phyloP scores from a whole-genome alignment of 371 early-diverging fungal genomes.

The Mortierella polycephala region DNA sequence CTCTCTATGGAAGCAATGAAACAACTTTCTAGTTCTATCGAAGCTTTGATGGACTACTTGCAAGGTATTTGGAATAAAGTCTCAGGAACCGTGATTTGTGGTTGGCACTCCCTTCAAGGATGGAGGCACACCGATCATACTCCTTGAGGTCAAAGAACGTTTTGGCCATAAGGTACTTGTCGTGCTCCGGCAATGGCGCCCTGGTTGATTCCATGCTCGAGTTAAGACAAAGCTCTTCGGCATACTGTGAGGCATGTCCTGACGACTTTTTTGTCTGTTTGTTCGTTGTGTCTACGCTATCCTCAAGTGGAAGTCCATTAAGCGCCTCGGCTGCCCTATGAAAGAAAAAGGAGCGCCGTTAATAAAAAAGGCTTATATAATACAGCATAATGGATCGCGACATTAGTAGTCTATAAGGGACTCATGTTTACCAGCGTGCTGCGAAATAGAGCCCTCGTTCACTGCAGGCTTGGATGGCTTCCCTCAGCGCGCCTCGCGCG shows the following conservation, averaged over 20 bases:
- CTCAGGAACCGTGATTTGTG: constrained; percentile 71
- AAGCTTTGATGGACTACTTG: constrained; percentile 16
- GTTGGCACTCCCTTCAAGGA: constrained; percentile 60
- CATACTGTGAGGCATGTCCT: constrained; percentile 36
- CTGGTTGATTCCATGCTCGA: constrained; percentile 35
- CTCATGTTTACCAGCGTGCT: constrained; percentile 71
- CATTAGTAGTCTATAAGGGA: no score
- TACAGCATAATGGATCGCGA: not conserved
- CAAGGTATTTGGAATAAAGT: constrained; percentile 76
- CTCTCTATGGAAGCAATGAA: no score
- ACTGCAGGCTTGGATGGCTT: constrained; percentile 71
- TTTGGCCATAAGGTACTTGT: constrained; percentile 74
- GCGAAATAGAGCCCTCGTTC: constrained; percentile 74
- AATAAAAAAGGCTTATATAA: not conserved
- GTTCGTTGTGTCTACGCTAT: constrained; percentile 3
- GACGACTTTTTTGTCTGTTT: constrained; percentile 23
- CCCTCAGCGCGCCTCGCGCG: constrained; percentile 43
- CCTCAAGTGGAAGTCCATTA: constrained; percentile 60
- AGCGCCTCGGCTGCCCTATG: constrained; percentile 78
- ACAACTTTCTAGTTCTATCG: not conserved
- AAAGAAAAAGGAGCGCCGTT: not conserved
- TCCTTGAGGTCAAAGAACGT: constrained; percentile 78
- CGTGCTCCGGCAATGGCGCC: constrained; percentile 53
- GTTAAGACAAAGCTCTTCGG: constrained; percentile 12
- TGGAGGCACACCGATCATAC: constrained; percentile 68